Base-by-base conservation (phyloP, 768 basidiomycete species). In the Clitopilus passeckerianus region DNA sequence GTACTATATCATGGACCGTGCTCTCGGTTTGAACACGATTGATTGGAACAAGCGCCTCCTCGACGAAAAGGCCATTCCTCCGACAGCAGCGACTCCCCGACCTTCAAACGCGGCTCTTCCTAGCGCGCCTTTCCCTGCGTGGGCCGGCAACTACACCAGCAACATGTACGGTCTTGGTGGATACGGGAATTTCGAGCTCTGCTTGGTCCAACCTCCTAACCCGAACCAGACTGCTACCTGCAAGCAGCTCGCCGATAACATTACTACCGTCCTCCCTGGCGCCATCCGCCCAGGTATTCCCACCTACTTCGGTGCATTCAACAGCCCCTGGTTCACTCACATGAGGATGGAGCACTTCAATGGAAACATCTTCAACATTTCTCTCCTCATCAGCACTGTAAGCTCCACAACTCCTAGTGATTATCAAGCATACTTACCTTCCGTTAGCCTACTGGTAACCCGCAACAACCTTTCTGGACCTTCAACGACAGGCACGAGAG, bases 11-110 rank as follows among this genome's bases (percentile, higher is more conserved):
- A 56, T 72, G 0, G 72, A 73, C 46, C 58, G 65, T 6, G 63
- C 60, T 5, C 58, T 71, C 3, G 65, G 63, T 1, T 60, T 71
- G 9, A 34, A 61, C 2, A n/a, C 57, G 1, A 60, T 71, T 16
- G 70, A 73, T 53, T 71, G 69, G 70, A 64, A 60, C 30, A 43
- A 16, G 10, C 63, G 66, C 68, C 67, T n/a, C 34, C 59, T 20
- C 12, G 46, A 12, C 18, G 6, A 50, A 4, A 18, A 34, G 61
- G 33, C 57, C 35, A 23, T 58, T 35, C 8, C 23, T 23, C 34
- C 9, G 20, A 18, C 20, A 43, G 33, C 20, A 18, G 16, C 16
- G 34, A 59, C 62, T 24, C 59, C 62, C 43, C 67, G 65, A 8
- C 61, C 66, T 3, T 12, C 46, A 16, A 64, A 66, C 43, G 59